Evolutionary conservation across 2,329 filamentous ascomycete species (phyloP), one percentile per base, ranked within the genome.

Genomic region (Huntiella decipiens): DNA sequence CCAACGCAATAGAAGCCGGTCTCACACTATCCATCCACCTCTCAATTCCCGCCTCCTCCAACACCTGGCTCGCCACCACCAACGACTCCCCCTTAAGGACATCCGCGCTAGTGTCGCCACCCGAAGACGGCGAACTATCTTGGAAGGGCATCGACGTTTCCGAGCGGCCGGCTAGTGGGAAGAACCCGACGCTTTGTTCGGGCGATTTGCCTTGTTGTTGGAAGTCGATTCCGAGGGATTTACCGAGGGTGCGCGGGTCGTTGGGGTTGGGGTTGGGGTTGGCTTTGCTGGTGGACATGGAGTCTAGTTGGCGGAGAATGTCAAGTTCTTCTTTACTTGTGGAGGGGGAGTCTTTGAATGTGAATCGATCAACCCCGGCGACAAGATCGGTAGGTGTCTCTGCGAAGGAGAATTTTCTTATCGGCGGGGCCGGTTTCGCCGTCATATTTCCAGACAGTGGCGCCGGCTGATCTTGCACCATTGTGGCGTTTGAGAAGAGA

Each of bases 1-100:
- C 16, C 38, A 28, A 19, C 28, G 31, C 37, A 33, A 38, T 39
- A 2, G 43, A 37, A 16, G 47, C 47, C 15, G 31, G 43, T 17
- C 43, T 33, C 13, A 48, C 37, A 2, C 43, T 45, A 2, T 43
- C 42, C 37, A 48, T 44, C 47, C 47, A 48, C 31, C 37, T 45
- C 38, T 48, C 47, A 22, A 48, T 48, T 2, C 47, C 37, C 13
- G 45, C 37, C 35, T 38, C 43, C 22, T 40, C 10, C 5, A 43
- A 41, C 28, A 44, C 40, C 4, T 39, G 39, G 4, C 22, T 38
- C 4, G 45, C 38, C 5, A 28, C 22, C 5, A 28, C 22, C n/a
- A 28, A 28, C 2, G 10, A 11, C 22, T 43, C 16, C n/a, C 13
- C 22, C 40, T 34, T 43, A 11, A 28, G 7, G 2, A 3, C 22